Conservation (phyloP, 495 filamentous ascomycete genomes). For the Aspergillus funiculosus region DNA sequence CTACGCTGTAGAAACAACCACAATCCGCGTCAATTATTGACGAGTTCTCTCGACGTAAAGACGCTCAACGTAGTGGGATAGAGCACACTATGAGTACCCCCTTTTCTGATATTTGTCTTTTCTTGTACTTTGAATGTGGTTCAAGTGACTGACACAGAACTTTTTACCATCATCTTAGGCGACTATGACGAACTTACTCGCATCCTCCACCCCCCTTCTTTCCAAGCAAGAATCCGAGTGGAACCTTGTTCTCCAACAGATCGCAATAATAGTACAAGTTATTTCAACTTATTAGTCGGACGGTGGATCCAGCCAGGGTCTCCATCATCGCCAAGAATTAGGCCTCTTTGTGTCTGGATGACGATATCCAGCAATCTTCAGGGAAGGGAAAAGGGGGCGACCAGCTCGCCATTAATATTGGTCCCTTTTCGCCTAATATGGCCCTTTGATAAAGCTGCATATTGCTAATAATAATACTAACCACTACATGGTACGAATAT, state of each 20-base stretch:
- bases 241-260: conserved; percentile 10
- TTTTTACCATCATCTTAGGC: no score
- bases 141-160: no score
- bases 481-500: not conserved
- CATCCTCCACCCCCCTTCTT: no score
- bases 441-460: no score
- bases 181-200: no score
- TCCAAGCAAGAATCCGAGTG: not conserved
- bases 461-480: no score
- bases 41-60: no score
- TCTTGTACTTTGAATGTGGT: no score
- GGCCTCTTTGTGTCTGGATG: conserved; percentile 9
- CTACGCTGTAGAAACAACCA: conserved; percentile 3
- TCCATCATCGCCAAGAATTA: conserved; percentile 20
- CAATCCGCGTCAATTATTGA: not conserved
- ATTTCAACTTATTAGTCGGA: no score
- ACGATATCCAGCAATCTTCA: not conserved
- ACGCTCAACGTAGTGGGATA: no score
- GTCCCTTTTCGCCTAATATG: not conserved
- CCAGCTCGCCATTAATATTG: conserved; percentile 2
- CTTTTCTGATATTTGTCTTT: no score
- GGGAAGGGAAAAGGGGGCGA: not conserved
- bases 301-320: conserved; percentile 19
- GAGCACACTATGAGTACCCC: no score
- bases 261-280: conserved; percentile 15